Conservation (phyloP, 2,329 filamentous ascomycete species). For the Chlorencoelia australis region DNA sequence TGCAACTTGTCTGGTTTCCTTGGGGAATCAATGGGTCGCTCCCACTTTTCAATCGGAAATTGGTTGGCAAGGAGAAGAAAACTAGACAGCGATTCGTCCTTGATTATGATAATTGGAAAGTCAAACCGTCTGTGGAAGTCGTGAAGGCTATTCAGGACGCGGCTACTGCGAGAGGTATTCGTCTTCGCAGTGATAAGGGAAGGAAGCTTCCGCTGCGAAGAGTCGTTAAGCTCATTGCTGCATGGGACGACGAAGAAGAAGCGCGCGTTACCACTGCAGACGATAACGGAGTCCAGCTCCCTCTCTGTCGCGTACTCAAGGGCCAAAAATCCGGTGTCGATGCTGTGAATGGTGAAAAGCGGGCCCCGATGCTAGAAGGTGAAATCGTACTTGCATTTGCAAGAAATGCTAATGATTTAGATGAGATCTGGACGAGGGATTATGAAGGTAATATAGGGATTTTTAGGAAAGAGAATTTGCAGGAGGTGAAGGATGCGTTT, state of each 20-base stretch:
- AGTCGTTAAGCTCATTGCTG: background rate
- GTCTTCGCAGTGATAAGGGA: background rate
- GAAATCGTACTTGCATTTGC: background rate
- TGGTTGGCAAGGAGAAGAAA: background rate
- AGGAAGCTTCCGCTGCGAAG: background rate
- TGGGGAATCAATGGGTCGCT: slow-evolving; percentile 3
- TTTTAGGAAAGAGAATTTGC: background rate
- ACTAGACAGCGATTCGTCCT: background rate
- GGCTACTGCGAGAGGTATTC: background rate
- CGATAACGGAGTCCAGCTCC: background rate
- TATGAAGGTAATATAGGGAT: slow-evolving; percentile 1
- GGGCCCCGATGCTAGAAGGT: background rate
- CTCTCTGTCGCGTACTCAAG: background rate
- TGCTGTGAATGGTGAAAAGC: too few relatives aligned
- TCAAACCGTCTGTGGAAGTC: background rate
- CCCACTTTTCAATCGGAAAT: slow-evolving; percentile 2
- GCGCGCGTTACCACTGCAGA: background rate
- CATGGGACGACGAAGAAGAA: too few relatives aligned
- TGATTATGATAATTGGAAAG: background rate
- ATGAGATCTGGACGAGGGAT: background rate
- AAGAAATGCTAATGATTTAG: background rate
- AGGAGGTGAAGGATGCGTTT: background rate
- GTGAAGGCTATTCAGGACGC: background rate
- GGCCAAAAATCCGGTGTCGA: background rate
- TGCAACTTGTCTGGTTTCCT: slow-evolving; percentile 2